These are phyloP conservation scores for Jatropha podagrica DNA, from an alignment of 441 rosid genomes.

Conservation along the genomic window DNA sequence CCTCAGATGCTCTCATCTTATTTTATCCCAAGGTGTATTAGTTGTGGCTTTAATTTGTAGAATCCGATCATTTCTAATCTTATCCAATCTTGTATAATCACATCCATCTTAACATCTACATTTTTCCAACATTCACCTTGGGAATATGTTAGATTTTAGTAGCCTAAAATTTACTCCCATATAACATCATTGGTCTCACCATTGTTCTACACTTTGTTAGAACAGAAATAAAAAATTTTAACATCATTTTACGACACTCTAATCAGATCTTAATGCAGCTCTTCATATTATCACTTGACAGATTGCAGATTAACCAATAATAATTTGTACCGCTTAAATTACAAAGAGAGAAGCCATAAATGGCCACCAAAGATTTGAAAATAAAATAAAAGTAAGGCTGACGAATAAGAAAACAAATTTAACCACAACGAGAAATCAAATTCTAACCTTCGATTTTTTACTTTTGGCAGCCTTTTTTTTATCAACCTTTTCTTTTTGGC, in stretches of 20 bases:
- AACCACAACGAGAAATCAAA: background rate
- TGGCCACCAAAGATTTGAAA: background rate
- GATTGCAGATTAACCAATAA: background rate
- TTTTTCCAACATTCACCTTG: no score
- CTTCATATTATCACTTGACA: background rate
- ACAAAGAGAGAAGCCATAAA: background rate
- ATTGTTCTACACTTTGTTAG: no score
- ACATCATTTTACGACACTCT: background rate
- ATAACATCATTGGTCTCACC: no score
- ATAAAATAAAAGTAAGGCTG: background rate
- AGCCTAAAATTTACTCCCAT: no score
- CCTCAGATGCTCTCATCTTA: no score
- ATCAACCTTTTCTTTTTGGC: slow-evolving; percentile 32
- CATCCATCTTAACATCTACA: no score
- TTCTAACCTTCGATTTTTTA: slow-evolving; percentile 38
- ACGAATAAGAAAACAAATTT: background rate
- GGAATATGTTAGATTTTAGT: no score
- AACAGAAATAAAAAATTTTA: background rate
- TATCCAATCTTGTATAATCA: no score
- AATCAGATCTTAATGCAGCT: background rate
- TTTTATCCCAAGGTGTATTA: no score
- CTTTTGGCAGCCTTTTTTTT: slow-evolving; percentile 29
- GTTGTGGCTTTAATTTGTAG: no score
- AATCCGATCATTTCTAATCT: no score
- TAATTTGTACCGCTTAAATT: background rate